These are phyloP conservation scores for Peltaster fructicola DNA, from an alignment of 2,329 filamentous ascomycete species.

Conservation along the genomic window DNA sequence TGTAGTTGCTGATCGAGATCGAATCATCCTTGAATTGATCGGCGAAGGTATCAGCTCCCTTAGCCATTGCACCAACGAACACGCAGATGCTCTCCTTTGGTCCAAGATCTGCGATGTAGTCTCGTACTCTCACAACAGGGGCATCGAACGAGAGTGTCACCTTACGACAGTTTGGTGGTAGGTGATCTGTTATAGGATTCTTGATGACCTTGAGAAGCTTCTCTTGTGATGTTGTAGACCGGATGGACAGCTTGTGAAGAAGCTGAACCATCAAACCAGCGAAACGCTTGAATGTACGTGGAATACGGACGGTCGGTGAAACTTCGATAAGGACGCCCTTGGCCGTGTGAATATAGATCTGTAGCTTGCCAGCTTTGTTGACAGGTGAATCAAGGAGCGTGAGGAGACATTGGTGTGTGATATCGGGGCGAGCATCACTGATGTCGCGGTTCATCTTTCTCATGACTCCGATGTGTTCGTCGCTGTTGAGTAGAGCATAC, in stretches of 20 bases:
- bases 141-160: constrained; percentile 92
- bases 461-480: constrained; percentile 98
- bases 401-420: constrained; percentile 96
- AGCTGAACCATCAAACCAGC: constrained; percentile 97
- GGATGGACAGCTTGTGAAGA: constrained; percentile 84
- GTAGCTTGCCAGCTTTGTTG: constrained; percentile 94
- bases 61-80: constrained; percentile 96
- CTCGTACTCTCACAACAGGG: constrained; percentile 66
- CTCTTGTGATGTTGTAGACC: constrained; percentile 91
- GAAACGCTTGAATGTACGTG: constrained; percentile 96
- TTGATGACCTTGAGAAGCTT: constrained; percentile 95
- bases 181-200: constrained; percentile 92
- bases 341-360: constrained; percentile 97
- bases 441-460: constrained; percentile 99
- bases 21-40: constrained; percentile 90
- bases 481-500: constrained; percentile 93
- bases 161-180: constrained; percentile 94
- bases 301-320: constrained; percentile 92
- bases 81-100: constrained; percentile 89
- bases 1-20: constrained; percentile 97
- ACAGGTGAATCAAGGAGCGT: constrained; percentile 94
- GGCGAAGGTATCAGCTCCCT: constrained; percentile 88
- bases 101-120: constrained; percentile 67
- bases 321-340: constrained; percentile 97
- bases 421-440: constrained; percentile 91